phyloP scores from a whole-genome alignment of 495 filamentous ascomycete genomes.

The Aspergillus sclerotiicarbonarius region DNA sequence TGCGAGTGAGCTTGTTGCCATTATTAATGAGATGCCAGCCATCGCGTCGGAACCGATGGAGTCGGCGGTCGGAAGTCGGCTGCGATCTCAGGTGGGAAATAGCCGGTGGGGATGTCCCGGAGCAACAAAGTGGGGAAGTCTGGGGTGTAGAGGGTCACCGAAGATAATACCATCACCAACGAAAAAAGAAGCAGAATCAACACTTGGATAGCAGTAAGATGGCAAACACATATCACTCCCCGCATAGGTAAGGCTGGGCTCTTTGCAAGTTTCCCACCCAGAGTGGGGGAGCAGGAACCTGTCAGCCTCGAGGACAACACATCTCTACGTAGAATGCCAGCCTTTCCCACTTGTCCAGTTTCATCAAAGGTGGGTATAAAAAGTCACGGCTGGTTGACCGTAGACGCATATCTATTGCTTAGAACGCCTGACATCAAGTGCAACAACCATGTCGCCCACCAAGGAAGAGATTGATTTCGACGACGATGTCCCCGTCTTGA shows the following conservation, averaged over 20 bases:
- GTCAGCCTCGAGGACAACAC: neutral
- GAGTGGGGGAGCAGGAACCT: neutral
- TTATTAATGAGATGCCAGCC: too few species aligned
- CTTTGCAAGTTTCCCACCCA: neutral
- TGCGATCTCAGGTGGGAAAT: too few species aligned
- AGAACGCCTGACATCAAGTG: neutral
- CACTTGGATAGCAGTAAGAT: neutral
- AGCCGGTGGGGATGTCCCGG: too few species aligned
- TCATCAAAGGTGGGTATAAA: neutral
- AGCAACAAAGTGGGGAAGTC: too few species aligned
- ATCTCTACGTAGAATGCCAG: too few species aligned
- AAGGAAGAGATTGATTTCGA: neutral
- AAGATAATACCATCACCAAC: too few species aligned
- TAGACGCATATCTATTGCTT: neutral
- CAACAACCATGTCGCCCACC: neutral
- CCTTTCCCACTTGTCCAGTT: too few species aligned
- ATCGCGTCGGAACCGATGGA: too few species aligned
- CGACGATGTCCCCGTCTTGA: conserved; percentile 27
- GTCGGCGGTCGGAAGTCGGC: too few species aligned
- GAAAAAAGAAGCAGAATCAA: neutral
- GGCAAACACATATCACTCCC: neutral
- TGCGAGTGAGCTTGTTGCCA: too few species aligned
- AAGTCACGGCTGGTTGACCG: neutral
- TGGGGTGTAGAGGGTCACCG: too few species aligned
- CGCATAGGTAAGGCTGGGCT: neutral